Conservation (phyloP, 2,329 filamentous ascomycete genomes). For the Paecilomyces variotii region DNA sequence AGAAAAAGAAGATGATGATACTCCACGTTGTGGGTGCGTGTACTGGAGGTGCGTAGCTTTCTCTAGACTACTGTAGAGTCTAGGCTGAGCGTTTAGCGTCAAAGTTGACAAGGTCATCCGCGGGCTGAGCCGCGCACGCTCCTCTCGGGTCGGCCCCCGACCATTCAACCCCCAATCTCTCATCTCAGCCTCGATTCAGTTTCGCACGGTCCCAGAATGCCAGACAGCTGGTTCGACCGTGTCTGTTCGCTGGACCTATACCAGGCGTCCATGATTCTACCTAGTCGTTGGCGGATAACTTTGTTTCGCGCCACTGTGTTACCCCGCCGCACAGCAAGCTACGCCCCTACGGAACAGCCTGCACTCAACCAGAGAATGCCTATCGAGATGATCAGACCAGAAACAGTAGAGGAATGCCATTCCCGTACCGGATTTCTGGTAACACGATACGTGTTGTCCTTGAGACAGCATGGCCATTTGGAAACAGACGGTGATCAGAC, state of each 20-base stretch:
- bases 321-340: background rate
- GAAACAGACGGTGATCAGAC: background rate
- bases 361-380: background rate
- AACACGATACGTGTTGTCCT: background rate
- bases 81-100: background rate
- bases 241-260: background rate
- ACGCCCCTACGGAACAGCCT: background rate
- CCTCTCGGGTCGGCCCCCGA: background rate
- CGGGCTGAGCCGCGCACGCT: background rate
- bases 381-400: background rate
- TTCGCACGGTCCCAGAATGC: background rate
- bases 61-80: background rate
- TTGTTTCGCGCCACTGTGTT: background rate
- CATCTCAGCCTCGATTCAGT: background rate
- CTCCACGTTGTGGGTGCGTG: background rate
- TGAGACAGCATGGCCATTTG: background rate
- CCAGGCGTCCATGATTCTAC: background rate
- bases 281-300: background rate
- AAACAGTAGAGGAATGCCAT: background rate
- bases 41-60: too few species aligned
- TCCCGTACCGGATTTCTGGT: background rate
- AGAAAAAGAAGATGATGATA: background rate
- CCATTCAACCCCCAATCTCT: background rate
- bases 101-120: background rate
- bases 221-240: background rate